Percentiles rank a stretch among this genome's conserved stretches.
phyloP scores from a whole-genome alignment of 805 yeast species.

The Schwanniomyces sp. region DNA sequence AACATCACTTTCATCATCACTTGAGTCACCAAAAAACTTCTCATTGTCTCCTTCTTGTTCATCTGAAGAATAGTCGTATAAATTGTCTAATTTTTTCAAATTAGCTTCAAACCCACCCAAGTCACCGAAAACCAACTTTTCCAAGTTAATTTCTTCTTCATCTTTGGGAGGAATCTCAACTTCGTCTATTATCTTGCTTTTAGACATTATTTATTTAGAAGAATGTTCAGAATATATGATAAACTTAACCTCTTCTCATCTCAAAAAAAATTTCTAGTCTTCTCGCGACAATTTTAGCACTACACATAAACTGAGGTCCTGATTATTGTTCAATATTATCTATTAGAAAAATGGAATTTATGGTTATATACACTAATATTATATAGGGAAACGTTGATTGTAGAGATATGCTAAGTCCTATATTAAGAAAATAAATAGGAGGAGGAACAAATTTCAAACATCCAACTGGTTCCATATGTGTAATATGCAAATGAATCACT shows the following conservation, averaged over 20 bases:
- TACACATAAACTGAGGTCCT: conserved; percentile 1
- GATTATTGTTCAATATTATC: neutral
- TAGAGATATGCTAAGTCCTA: neutral
- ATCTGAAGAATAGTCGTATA: conserved; percentile 48
- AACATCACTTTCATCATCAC: conserved; percentile 30
- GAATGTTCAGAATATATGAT: neutral
- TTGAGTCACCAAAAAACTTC: conserved; percentile 32
- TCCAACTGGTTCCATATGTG: neutral
- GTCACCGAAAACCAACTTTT: conserved; percentile 90
- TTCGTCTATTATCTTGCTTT: conserved; percentile 13
- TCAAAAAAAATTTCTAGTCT: conserved; percentile 4
- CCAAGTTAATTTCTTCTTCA: conserved; percentile 77
- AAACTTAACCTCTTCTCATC: neutral
- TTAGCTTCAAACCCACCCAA: conserved; percentile 67
- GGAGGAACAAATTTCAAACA: neutral
- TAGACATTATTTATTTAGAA: conserved; percentile 7
- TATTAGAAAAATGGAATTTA: neutral
- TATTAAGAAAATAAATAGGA: neutral
- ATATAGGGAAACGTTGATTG: neutral
- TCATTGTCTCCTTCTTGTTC: conserved; percentile 27
- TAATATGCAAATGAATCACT: conserved; percentile 2
- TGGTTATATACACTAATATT: neutral
- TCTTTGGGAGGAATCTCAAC: conserved; percentile 66
- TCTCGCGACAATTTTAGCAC: neutral
- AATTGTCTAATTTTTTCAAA: conserved; percentile 59